A percentile compares a stretch with the other conserved stretches of the same genome.
These are phyloP conservation scores for Teratosphaeria gauchensis DNA, from an alignment of 2,329 filamentous ascomycete species.

Conservation along the genomic window DNA sequence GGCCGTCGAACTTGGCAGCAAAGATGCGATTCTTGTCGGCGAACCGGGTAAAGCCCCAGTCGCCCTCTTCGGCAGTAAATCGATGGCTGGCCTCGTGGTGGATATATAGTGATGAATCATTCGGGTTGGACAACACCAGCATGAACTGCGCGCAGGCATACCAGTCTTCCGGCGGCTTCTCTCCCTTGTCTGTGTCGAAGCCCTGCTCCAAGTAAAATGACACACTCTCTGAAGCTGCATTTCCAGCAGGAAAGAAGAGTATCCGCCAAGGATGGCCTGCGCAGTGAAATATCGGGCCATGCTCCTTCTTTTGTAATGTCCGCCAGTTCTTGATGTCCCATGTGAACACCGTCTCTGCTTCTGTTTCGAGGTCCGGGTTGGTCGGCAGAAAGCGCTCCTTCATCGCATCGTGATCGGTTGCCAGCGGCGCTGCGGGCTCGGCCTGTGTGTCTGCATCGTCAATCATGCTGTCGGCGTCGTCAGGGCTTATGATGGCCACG, in stretches of 20 bases:
- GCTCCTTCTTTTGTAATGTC: constrained; percentile 64
- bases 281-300: constrained; percentile 79
- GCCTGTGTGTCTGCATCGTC: constrained; percentile 35
- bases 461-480: constrained; percentile 46
- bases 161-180: constrained; percentile 72
- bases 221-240: constrained; percentile 75
- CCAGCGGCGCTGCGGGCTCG: constrained; percentile 40
- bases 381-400: constrained; percentile 67
- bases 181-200: constrained; percentile 53
- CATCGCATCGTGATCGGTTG: constrained; percentile 69
- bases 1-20: constrained; percentile 62
- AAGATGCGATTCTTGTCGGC: constrained; percentile 82
- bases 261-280: constrained; percentile 89
- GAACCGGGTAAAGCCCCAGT: constrained; percentile 98
- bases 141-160: constrained; percentile 94
- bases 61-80: constrained; percentile 90
- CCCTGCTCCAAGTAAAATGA: constrained; percentile 97
- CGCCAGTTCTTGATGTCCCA: constrained; percentile 88
- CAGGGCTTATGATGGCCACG: constrained; percentile 52
- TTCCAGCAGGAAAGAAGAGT: constrained; percentile 89
- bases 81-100: constrained; percentile 80
- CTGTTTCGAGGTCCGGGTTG: constrained; percentile 68
- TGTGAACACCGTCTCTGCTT: constrained; percentile 66
- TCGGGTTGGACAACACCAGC: constrained; percentile 86
- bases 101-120: constrained; percentile 74